These are phyloP conservation scores for Tylopilus intermedius DNA, from an alignment of 768 basidiomycete species.

Conservation along the genomic window DNA sequence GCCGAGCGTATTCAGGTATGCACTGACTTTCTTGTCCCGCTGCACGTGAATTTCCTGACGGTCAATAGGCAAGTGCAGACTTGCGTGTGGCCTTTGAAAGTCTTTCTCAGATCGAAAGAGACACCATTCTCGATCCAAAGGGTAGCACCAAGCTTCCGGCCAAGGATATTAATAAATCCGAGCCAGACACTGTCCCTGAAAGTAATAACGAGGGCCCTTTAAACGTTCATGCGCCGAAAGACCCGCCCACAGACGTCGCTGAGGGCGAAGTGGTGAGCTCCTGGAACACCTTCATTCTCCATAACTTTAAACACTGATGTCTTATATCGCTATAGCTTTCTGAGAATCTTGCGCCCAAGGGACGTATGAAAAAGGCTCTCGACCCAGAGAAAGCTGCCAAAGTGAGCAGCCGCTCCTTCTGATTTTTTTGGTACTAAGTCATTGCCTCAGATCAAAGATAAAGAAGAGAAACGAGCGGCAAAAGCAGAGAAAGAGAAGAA, in stretches of 20 bases:
- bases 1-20: conserved; percentile 64
- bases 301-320: not conserved
- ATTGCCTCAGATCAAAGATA: conserved; percentile 56
- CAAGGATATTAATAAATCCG: conserved; percentile 32
- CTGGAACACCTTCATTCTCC: not conserved
- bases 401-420: conserved; percentile 12
- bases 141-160: conserved; percentile 30
- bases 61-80: conserved; percentile 51
- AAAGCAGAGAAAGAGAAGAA: conserved; percentile 71
- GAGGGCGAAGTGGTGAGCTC: conserved; percentile 39
- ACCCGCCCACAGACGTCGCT: conserved; percentile 25
- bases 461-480: conserved; percentile 59
- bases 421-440: conserved; percentile 1
- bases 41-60: conserved; percentile 3
- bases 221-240: conserved; percentile 29
- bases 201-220: not conserved
- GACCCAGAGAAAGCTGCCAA: conserved; percentile 51
- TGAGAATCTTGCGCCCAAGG: conserved; percentile 26
- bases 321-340: conserved; percentile 11
- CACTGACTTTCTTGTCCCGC: not conserved
- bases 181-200: conserved; percentile 1
- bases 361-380: conserved; percentile 45
- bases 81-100: conserved; percentile 51
- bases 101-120: conserved; percentile 53
- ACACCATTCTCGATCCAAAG: conserved; percentile 52